These are phyloP conservation scores for Chlamydomonas sp. DNA, from an alignment of 139 green algal species.

Conservation along the genomic window DNA sequence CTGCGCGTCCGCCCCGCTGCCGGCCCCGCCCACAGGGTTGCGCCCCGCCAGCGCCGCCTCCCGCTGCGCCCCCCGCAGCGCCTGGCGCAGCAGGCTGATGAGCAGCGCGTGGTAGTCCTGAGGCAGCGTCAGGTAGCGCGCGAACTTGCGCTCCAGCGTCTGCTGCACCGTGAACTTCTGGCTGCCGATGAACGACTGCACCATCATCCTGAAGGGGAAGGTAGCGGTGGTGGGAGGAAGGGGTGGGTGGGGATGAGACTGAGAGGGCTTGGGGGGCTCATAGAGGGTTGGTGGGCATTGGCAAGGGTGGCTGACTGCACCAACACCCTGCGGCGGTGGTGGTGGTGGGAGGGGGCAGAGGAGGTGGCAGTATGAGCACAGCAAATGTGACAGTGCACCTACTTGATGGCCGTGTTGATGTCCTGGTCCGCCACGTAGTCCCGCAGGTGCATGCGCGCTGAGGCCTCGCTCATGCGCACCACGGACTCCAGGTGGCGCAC, in stretches of 20 bases:
- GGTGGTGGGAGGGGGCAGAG: background rate
- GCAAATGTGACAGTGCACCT: background rate
- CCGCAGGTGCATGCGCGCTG: slow-evolving; percentile 96
- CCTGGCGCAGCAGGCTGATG: slow-evolving; percentile 74
- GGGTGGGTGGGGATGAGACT: background rate
- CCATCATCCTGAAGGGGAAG: slow-evolving; percentile 82
- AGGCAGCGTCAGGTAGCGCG: slow-evolving; percentile 22
- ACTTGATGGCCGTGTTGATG: slow-evolving; percentile 84
- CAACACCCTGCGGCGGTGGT: too few species aligned
- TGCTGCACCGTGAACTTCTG: slow-evolving; percentile 97
- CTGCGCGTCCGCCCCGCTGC: background rate
- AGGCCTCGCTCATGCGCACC: slow-evolving; percentile 97
- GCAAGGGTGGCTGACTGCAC: too few species aligned
- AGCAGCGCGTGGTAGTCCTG: slow-evolving; percentile 65
- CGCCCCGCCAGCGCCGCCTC: background rate
- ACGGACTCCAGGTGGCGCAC: slow-evolving; percentile 97
- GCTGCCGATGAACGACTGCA: slow-evolving; percentile 95
- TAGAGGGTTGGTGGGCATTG: too few species aligned
- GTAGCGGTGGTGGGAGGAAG: background rate
- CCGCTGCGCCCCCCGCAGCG: slow-evolving; percentile 65
- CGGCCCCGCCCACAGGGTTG: background rate
- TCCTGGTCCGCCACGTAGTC: slow-evolving; percentile 88
- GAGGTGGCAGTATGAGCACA: background rate
- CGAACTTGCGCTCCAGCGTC: slow-evolving; percentile 82
- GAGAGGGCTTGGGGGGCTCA: too few species aligned